Evolutionary conservation across 2,329 filamentous ascomycete species (phyloP).

Genomic region (Aspergillaceae sp.): DNA sequence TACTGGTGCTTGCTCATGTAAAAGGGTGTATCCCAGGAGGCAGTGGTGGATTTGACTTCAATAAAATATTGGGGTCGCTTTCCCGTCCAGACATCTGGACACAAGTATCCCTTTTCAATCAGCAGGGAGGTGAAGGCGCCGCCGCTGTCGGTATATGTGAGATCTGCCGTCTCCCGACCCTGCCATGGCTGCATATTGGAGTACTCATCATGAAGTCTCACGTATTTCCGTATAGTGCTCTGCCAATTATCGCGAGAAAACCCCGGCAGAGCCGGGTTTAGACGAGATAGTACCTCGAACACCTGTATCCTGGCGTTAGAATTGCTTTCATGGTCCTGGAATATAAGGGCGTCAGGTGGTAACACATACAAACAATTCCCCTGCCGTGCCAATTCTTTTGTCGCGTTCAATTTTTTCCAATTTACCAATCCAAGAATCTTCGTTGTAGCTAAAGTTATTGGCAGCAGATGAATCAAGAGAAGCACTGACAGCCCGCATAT

Average conservation of each 20-base stretch:
- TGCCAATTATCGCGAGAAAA: conserved; percentile 41
- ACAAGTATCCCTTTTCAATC: conserved; percentile 5
- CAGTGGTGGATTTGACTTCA: conserved; percentile 45
- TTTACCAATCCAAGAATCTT: not conserved
- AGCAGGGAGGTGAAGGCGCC: conserved; percentile 5
- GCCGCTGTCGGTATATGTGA: conserved; percentile 32
- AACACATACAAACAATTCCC: not conserved
- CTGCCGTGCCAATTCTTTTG: not conserved
- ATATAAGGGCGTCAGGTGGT: not conserved
- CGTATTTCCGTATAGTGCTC: conserved; percentile 40
- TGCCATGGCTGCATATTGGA: conserved; percentile 32
- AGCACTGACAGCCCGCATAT: not conserved
- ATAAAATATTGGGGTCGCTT: conserved; percentile 37
- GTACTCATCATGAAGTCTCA: conserved; percentile 35
- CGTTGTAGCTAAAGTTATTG: not conserved
- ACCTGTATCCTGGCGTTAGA: not conserved
- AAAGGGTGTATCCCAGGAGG: conserved; percentile 33
- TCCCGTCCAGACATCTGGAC: conserved; percentile 11
- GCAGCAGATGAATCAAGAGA: not conserved
- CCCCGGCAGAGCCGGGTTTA: conserved; percentile 8
- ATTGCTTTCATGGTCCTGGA: not conserved
- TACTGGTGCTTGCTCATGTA: conserved; percentile 43
- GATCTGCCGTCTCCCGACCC: conserved; percentile 40
- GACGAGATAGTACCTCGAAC: not conserved
- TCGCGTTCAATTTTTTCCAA: not conserved